These are phyloP conservation scores for Zizania latifolia DNA, from an alignment of 176 grass and related monocot genomes.

Conservation along the genomic window DNA sequence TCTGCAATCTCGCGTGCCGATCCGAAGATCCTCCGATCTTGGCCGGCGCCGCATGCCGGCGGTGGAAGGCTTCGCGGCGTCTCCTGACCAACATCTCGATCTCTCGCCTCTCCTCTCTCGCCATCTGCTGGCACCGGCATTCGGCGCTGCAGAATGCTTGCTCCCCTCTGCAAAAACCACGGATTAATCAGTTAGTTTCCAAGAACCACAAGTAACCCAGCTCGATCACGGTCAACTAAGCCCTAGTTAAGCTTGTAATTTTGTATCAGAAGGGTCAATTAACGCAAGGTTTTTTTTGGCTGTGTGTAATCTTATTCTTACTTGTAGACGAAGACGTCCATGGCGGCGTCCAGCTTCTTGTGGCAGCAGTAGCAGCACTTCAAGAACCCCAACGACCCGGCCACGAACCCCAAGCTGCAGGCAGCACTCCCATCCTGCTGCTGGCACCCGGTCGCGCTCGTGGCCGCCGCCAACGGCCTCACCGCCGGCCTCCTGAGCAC, in stretches of 20 bases:
- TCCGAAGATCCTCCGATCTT: constrained; percentile 2
- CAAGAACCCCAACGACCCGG: constrained; percentile 49
- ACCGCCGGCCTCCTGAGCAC: constrained; percentile 43
- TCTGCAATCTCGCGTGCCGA: constrained; percentile 20
- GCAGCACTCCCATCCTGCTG: neutral
- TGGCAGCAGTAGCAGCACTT: constrained; percentile 64
- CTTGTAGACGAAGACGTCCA: constrained; percentile 88
- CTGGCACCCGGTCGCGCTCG: neutral
- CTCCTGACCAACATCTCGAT: constrained; percentile 35
- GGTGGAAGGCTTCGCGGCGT: constrained; percentile 36
- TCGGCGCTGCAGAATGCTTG: constrained; percentile 52
- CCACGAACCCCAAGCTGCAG: no score
- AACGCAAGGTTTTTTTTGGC: no score
- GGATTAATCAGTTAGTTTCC: neutral
- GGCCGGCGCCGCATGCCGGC: constrained; percentile 3
- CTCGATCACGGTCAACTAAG: neutral
- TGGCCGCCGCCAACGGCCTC: neutral
- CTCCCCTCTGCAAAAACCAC: constrained; percentile 46
- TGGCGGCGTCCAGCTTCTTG: constrained; percentile 37
- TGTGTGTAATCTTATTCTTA: no score
- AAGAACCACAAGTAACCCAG: neutral
- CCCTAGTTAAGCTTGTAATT: neutral
- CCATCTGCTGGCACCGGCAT: constrained; percentile 53
- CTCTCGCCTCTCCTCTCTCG: constrained; percentile 49
- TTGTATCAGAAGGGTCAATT: no score